Evolutionary conservation across 306 rosid genomes (phyloP).

Genomic region (Casuarina glauca): DNA sequence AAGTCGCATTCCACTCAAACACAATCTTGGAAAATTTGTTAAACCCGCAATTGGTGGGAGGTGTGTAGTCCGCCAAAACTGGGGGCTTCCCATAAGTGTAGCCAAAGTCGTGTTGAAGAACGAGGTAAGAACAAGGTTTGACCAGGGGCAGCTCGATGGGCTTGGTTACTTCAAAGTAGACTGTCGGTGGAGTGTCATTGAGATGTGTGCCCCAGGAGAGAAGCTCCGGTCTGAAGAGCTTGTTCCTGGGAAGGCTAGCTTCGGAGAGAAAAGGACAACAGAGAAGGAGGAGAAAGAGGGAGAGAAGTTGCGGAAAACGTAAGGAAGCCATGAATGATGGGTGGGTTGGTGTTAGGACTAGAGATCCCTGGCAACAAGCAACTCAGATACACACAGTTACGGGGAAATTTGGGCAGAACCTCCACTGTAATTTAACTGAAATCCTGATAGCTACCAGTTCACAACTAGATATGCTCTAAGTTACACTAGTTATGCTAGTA

Average conservation of each 20-base stretch:
- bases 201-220: conserved; percentile 19
- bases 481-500: too few species aligned
- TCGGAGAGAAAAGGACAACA: conserved; percentile 41
- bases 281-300: conserved; percentile 25
- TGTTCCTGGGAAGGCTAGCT: conserved; percentile 52
- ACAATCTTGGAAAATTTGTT: conserved; percentile 56
- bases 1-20: conserved; percentile 75
- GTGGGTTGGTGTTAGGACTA: not conserved
- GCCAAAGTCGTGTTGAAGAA: conserved; percentile 77
- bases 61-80: conserved; percentile 55
- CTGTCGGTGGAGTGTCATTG: conserved; percentile 42
- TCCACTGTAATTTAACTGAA: too few species aligned
- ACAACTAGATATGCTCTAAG: too few species aligned
- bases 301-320: not conserved
- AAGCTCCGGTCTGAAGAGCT: conserved; percentile 34
- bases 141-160: conserved; percentile 66
- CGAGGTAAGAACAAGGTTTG: conserved; percentile 56
- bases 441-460: too few species aligned
- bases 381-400: too few species aligned
- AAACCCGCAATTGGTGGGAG: conserved; percentile 62
- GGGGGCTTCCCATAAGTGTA: conserved; percentile 71
- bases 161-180: conserved; percentile 71
- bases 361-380: too few species aligned
- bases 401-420: too few species aligned
- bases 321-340: conserved; percentile 36